Conservation (phyloP, 257 asterid genomes). For the Gentiana straminea region DNA sequence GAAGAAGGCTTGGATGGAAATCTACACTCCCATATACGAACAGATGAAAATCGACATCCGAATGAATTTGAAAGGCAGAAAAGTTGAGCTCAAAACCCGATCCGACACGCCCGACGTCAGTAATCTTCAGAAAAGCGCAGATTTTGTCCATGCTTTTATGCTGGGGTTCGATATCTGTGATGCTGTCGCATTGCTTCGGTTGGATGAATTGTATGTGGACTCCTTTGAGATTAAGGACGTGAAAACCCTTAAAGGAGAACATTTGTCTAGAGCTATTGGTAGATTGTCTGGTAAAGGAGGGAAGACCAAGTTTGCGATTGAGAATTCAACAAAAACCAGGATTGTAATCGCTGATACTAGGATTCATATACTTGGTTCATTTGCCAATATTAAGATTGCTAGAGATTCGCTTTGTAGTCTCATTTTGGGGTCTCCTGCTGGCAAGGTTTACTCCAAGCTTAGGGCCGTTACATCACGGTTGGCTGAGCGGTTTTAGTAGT, state of each 20-base stretch:
- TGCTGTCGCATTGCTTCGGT: conserved; percentile 58
- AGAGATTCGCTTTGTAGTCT: conserved; percentile 84
- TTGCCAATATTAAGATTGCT: conserved; percentile 66
- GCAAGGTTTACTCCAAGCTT: conserved; percentile 78
- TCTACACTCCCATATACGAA: conserved; percentile 64
- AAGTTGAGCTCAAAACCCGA: conserved; percentile 80
- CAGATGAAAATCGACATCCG: conserved; percentile 79
- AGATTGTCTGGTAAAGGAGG: conserved; percentile 93
- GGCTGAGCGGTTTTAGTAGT: conserved; percentile 52
- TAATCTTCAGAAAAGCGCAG: conserved; percentile 82
- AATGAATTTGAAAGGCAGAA: conserved; percentile 71
- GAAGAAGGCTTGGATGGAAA: conserved; percentile 69
- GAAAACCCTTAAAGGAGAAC: conserved; percentile 78
- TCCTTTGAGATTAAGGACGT: conserved; percentile 89
- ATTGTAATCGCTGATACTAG: conserved; percentile 72
- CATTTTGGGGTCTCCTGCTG: conserved; percentile 87
- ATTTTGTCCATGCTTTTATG: conserved; percentile 84
- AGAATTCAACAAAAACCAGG: conserved; percentile 74
- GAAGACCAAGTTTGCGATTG: conserved; percentile 70
- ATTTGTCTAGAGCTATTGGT: conserved; percentile 76
- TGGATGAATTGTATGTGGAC: conserved; percentile 77
- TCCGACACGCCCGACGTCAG: conserved; percentile 76
- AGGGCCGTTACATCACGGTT: conserved; percentile 71
- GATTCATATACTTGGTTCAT: conserved; percentile 79
- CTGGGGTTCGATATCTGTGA: conserved; percentile 69